These are phyloP conservation scores for Tolypocladium ovalisporum DNA, from an alignment of 2,329 filamentous ascomycete species.

Conservation along the genomic window DNA sequence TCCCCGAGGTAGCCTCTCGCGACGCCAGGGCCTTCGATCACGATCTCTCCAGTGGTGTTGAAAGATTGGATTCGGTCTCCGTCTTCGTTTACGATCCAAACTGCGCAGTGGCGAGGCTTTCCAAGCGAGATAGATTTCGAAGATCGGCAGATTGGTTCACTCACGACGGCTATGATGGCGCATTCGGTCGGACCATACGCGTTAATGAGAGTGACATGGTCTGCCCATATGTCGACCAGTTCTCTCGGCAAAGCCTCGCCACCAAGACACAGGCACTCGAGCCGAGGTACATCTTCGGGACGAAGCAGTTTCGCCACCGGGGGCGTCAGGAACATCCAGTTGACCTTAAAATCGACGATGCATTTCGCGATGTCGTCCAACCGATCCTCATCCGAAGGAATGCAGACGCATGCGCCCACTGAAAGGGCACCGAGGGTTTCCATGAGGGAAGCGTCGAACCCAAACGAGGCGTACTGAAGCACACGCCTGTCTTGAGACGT, in stretches of 20 bases:
- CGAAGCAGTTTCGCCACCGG: conserved; percentile 10
- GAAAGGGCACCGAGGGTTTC: neutral
- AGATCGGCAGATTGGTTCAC: neutral
- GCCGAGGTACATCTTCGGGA: conserved; percentile 1
- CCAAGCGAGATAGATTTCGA: neutral
- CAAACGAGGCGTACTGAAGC: conserved; percentile 2
- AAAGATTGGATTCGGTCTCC: neutral
- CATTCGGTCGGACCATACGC: conserved; percentile 13
- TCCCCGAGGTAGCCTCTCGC: neutral
- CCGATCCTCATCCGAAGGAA: neutral
- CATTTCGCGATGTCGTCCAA: conserved; percentile 5
- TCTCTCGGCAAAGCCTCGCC: conserved; percentile 10
- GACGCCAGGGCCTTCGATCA: neutral
- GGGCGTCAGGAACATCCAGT: conserved; percentile 13
- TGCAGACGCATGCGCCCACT: neutral
- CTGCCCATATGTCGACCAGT: conserved; percentile 7
- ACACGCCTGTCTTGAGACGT: neutral
- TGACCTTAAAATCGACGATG: conserved; percentile 8
- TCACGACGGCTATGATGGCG: conserved; percentile 4
- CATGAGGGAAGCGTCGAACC: neutral
- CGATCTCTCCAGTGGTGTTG: neutral
- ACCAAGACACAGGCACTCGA: conserved; percentile 3
- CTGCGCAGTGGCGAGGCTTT: neutral
- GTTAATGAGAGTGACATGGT: conserved; percentile 9
- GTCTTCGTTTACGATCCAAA: neutral